A percentile compares a stretch with the other conserved stretches of the same genome.
Conservation (phyloP, 1,284 basidiomycete genomes). For the Anthracocystis walkeri region DNA sequence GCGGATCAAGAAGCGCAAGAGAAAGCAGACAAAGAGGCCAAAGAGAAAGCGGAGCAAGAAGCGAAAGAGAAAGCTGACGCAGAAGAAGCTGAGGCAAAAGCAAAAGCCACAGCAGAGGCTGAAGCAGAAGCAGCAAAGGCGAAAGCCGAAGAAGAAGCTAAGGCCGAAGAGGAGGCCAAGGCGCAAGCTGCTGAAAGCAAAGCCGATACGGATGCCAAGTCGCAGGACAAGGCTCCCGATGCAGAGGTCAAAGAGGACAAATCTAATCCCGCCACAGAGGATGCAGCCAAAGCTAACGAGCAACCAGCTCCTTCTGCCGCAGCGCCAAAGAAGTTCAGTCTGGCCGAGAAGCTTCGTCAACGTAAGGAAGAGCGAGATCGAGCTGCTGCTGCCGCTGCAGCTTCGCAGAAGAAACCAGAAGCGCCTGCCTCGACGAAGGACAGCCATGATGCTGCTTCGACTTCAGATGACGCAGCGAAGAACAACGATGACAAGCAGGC, state of each 20-base stretch:
- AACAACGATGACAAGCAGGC: neutral
- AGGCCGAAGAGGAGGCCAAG: constrained; percentile 7
- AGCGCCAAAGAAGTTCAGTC: constrained; percentile 37
- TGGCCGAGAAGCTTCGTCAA: constrained; percentile 45
- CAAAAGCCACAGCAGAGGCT: constrained; percentile 1
- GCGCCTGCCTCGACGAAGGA: neutral
- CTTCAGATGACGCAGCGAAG: neutral
- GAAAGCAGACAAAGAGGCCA: constrained; percentile 1
- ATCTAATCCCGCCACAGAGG: neutral
- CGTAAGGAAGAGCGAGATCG: constrained; percentile 48
- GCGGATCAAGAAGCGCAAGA: constrained; percentile 9
- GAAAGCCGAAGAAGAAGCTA: neutral
- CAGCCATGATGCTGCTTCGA: neutral
- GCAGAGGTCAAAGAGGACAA: neutral
- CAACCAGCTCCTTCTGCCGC: neutral
- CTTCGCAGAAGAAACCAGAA: neutral
- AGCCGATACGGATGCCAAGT: too few species aligned
- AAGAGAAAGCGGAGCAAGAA: constrained; percentile 11
- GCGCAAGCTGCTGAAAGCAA: neutral
- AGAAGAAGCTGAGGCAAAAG: constrained; percentile 9
- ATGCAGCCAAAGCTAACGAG: neutral
- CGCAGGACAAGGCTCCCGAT: neutral
- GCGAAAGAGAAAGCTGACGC: constrained; percentile 9
- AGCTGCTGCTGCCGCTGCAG: constrained; percentile 30
- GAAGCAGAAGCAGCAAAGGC: constrained; percentile 8